A percentile compares a stretch with the other conserved stretches of the same genome.
Conservation (phyloP, 2,329 filamentous ascomycete genomes). For the Sphaerulina populicola region DNA sequence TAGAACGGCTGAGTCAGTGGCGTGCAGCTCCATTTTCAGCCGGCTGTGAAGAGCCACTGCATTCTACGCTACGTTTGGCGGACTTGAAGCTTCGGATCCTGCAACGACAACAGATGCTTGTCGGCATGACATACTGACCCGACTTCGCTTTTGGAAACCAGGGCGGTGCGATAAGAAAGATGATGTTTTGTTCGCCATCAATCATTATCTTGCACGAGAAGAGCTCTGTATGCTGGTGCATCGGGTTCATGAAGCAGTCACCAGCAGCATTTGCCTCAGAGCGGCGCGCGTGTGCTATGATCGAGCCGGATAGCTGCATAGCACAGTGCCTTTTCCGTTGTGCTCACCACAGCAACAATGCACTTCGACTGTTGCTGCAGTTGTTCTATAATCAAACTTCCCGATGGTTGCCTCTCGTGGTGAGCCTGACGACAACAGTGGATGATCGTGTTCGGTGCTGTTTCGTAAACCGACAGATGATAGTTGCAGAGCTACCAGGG, state of each 20-base stretch:
- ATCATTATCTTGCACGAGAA: not conserved
- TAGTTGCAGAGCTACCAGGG: not conserved
- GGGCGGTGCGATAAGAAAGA: not conserved
- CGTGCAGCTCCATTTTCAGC: slow-evolving; percentile 1
- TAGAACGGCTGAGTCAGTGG: slow-evolving; percentile 1
- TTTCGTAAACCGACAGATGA: not conserved
- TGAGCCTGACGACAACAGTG: not conserved
- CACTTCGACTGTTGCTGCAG: not conserved
- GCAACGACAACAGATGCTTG: not conserved
- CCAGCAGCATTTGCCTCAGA: not conserved
- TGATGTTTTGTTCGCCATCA: not conserved
- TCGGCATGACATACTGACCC: not conserved
- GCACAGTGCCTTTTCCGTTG: not conserved
- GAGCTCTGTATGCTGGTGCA: not conserved
- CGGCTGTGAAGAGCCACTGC: slow-evolving; percentile 1
- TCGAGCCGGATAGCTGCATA: not conserved
- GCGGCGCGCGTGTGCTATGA: not conserved
- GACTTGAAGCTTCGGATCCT: not conserved
- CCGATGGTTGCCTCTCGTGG: not conserved
- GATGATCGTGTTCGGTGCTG: not conserved
- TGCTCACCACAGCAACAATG: not conserved
- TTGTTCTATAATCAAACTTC: not conserved
- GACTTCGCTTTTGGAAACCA: not conserved
- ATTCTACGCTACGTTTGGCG: not conserved
- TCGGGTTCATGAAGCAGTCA: not conserved